phyloP scores from a whole-genome alignment of 2,329 filamentous ascomycete species.

The Monosporascus sp. region DNA sequence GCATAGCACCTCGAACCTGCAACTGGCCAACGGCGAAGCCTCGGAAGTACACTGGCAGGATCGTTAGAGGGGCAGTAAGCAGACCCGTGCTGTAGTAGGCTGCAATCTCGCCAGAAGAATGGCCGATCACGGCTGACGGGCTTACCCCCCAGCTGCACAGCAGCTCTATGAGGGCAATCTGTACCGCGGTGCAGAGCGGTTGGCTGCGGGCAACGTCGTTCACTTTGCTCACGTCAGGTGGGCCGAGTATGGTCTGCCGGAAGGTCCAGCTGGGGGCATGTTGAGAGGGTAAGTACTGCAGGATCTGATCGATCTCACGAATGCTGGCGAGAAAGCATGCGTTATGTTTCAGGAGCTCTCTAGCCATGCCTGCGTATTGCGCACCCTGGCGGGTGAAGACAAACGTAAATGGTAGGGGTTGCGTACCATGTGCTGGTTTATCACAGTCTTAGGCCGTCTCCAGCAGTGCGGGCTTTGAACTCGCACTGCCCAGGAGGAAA shows the following conservation, averaged over 20 bases:
- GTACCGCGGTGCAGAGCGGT: slow-evolving; percentile 18
- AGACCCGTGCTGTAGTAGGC: slow-evolving; percentile 34
- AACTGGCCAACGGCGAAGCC: slow-evolving; percentile 5
- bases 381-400: slow-evolving; percentile 26
- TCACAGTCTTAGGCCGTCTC: background rate
- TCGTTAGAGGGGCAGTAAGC: slow-evolving; percentile 10
- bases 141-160: slow-evolving; percentile 8
- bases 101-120: slow-evolving; percentile 33
- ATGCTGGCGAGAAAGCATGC: slow-evolving; percentile 12
- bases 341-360: slow-evolving; percentile 16
- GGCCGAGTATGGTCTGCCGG: slow-evolving; percentile 3
- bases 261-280: slow-evolving; percentile 10
- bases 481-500: background rate
- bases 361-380: slow-evolving; percentile 25
- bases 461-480: background rate
- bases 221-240: slow-evolving; percentile 1
- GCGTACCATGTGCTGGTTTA: background rate
- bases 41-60: slow-evolving; percentile 14
- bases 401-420: slow-evolving; percentile 5
- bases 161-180: slow-evolving; percentile 13
- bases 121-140: slow-evolving; percentile 10
- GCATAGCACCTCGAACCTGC: slow-evolving; percentile 12
- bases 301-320: slow-evolving; percentile 4
- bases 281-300: background rate
- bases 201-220: slow-evolving; percentile 8